Evolutionary conservation across 2,329 filamentous ascomycete genomes (phyloP).

Genomic region (Clarireedia sp.): DNA sequence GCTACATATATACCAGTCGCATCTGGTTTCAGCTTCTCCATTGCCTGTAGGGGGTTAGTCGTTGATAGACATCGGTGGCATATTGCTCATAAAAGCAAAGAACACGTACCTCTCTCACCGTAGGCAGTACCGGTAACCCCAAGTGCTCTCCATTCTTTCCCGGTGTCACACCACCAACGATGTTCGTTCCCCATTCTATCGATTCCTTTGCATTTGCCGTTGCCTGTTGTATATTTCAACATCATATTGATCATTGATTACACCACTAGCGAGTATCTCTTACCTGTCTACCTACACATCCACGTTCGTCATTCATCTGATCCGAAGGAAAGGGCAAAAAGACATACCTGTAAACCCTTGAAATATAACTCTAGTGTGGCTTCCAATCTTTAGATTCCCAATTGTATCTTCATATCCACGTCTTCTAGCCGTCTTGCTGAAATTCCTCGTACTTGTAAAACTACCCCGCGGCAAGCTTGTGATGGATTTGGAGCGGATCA

Average conservation of each 20-base stretch:
- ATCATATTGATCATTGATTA: not conserved
- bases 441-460: slow-evolving; percentile 8
- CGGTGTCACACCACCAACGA: slow-evolving; percentile 71
- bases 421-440: slow-evolving; percentile 15
- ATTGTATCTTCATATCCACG: slow-evolving; percentile 45
- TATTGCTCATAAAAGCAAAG: not conserved
- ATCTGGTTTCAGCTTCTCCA: slow-evolving; percentile 63
- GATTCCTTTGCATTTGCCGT: slow-evolving; percentile 72
- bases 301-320: not conserved
- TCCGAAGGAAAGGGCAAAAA: too few species aligned
- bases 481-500: slow-evolving; percentile 3
- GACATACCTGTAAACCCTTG: slow-evolving; percentile 58
- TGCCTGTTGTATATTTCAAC: slow-evolving; percentile 37
- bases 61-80: not conserved
- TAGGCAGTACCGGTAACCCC: slow-evolving; percentile 62
- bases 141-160: slow-evolving; percentile 63
- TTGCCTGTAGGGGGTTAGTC: slow-evolving; percentile 41
- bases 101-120: slow-evolving; percentile 46
- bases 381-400: slow-evolving; percentile 57
- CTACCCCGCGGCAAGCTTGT: slow-evolving; percentile 14
- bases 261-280: slow-evolving; percentile 19
- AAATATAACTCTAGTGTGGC: slow-evolving; percentile 59
- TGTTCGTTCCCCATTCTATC: slow-evolving; percentile 68
- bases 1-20: slow-evolving; percentile 75
- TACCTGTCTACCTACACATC: slow-evolving; percentile 20